Percentiles rank a stretch among this genome's conserved stretches.
Evolutionary conservation across 202 grass and related monocot genomes (phyloP).

Genomic region (Tripidium arundinaceum): DNA sequence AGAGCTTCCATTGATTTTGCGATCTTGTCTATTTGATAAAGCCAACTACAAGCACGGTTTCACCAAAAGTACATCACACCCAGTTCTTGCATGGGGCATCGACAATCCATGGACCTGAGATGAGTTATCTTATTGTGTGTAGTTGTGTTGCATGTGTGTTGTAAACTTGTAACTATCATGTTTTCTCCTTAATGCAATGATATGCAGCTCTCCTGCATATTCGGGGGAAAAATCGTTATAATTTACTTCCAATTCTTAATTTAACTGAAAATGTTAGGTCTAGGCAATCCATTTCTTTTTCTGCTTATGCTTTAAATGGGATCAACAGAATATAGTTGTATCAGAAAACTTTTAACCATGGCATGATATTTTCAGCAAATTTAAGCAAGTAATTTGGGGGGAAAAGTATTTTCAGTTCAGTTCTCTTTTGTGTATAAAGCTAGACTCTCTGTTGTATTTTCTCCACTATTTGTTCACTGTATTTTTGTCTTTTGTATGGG

Average conservation of each 20-base stretch:
- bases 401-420: background rate
- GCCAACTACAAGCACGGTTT: conserved; percentile 18
- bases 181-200: background rate
- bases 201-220: background rate
- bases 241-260: background rate
- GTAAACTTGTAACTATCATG: background rate
- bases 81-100: background rate
- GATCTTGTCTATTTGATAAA: conserved; percentile 69
- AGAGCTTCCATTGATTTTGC: conserved; percentile 79
- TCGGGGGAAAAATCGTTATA: background rate
- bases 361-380: conserved; percentile 5
- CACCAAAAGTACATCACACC: background rate
- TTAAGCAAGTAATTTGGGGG: background rate
- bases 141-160: background rate
- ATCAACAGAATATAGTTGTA: background rate
- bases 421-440: conserved; percentile 5
- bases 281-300: background rate
- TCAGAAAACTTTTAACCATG: conserved; percentile 4
- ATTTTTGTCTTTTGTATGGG: conserved; percentile 8
- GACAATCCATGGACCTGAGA: background rate
- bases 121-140: background rate
- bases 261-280: conserved; percentile 8
- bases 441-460: background rate
- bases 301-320: background rate
- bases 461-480: conserved; percentile 1